Evolutionary conservation across 2,329 filamentous ascomycete species (phyloP).

Genomic region (Lojkania enalia): DNA sequence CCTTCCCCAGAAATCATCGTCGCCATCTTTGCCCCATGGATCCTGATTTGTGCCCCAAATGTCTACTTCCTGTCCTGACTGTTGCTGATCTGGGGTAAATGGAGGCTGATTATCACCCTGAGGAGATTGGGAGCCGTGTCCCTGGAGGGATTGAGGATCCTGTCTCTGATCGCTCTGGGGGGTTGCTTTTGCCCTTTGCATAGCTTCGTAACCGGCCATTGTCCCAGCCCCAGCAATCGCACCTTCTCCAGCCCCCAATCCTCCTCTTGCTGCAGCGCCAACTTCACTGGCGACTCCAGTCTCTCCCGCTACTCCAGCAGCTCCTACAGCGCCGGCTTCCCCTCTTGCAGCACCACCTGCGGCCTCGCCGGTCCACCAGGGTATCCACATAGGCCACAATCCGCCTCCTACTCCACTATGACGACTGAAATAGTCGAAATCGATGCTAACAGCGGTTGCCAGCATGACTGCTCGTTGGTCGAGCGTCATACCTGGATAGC

Average conservation of each 20-base stretch:
- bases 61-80: conserved; percentile 24
- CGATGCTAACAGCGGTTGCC: conserved; percentile 65
- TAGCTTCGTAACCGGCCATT: conserved; percentile 66
- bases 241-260: conserved; percentile 48
- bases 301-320: conserved; percentile 46
- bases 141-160: conserved; percentile 34
- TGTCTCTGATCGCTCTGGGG: conserved; percentile 18
- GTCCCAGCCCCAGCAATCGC: conserved; percentile 58
- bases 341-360: conserved; percentile 38
- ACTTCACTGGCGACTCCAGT: conserved; percentile 53
- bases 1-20: conserved; percentile 34
- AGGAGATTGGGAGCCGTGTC: conserved; percentile 9
- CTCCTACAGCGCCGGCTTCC: conserved; percentile 43
- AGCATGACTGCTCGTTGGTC: conserved; percentile 69
- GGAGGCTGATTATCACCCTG: conserved; percentile 26
- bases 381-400: conserved; percentile 55
- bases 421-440: conserved; percentile 70
- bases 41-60: conserved; percentile 33
- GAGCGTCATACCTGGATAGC: conserved; percentile 60
- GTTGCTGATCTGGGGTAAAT: conserved; percentile 24
- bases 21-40: conserved; percentile 26
- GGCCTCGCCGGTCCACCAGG: conserved; percentile 45
- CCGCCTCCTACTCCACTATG: conserved; percentile 54
- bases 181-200: conserved; percentile 55
- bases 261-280: conserved; percentile 46